Base-by-base conservation (phyloP, 331 rosid genomes). In the Acacia concinna region DNA sequence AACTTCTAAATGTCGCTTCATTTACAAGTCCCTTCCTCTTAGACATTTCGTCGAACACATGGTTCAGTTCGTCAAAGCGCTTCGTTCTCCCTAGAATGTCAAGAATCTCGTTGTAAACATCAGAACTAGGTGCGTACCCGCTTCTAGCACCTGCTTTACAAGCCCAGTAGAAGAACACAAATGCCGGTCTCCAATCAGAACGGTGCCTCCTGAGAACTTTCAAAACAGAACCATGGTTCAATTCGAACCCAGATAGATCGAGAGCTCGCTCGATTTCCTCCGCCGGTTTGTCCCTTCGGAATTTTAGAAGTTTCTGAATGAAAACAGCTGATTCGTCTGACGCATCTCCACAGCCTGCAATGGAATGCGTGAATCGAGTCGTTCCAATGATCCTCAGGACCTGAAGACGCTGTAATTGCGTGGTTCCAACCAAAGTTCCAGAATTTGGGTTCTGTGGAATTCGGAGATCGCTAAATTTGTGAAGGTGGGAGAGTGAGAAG, bases 1-100 rank as follows among this genome's bases (percentile, higher is more conserved):
- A 74, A 78, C 85, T 80, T 25, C 44, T 74, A 40, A 88, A 89
- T 0, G 89, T 82, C 7, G 5, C 77, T 72, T 87, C 90, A 21
- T 84, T 72, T 3, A 90, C 12, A 18, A 90, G 86, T 37, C 81
- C 87, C 23, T 70, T 51, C 75, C 91, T 87, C 10, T 80, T 46
- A 0, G 85, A 86, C 94, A 94, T 92, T 92, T 94, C 88, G 4
- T 84, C 94, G 73, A 94, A 54, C 97, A 92, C 79, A 52, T 94
- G 86, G 90, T 44, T 54, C 9, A 82, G 20, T 41, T 85, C 94
- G 9, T 84, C 81, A 13, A 92, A 89, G 38, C 89, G 89, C 41
- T 78, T 73, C 79, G 76, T 81, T 81, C 76, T 90, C 18, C 94
- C 96, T 0, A 94, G 94, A 38, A 84, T 85, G 83, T 86, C 87